phyloP scores from a whole-genome alignment of 78 protist genomes.

The Creolimax fragrantissima region DNA sequence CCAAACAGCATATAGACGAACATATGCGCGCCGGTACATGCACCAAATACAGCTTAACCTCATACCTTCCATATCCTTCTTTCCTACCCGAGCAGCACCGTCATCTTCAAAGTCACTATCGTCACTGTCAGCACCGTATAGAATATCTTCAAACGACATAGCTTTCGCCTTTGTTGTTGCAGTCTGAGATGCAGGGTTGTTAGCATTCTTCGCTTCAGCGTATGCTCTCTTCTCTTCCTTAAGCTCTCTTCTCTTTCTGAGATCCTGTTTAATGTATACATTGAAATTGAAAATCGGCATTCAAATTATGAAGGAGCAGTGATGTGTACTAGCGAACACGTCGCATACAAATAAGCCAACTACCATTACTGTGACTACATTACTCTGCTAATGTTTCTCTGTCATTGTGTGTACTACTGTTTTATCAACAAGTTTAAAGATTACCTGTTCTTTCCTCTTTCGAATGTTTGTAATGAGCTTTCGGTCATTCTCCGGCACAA shows the following conservation, averaged over 20 bases:
- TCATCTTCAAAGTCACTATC: neutral
- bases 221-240: neutral
- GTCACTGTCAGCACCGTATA: neutral
- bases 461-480: neutral
- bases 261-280: neutral
- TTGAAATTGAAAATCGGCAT: no score
- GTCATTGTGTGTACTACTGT: no score
- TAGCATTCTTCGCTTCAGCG: neutral
- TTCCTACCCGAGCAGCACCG: neutral
- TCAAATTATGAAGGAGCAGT: no score
- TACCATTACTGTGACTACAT: no score
- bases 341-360: no score
- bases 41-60: no score
- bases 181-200: neutral
- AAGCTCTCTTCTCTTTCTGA: neutral
- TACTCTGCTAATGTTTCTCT: no score
- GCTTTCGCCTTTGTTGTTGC: neutral
- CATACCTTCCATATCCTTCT: neutral
- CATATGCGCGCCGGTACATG: no score
- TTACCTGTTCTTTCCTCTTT: constrained; percentile 1
- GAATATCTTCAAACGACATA: neutral
- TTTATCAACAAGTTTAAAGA: no score
- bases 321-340: no score
- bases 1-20: no score
- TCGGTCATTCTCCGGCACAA: neutral